phyloP scores from a whole-genome alignment of 306 rosid species.

The Castanea sativa region DNA sequence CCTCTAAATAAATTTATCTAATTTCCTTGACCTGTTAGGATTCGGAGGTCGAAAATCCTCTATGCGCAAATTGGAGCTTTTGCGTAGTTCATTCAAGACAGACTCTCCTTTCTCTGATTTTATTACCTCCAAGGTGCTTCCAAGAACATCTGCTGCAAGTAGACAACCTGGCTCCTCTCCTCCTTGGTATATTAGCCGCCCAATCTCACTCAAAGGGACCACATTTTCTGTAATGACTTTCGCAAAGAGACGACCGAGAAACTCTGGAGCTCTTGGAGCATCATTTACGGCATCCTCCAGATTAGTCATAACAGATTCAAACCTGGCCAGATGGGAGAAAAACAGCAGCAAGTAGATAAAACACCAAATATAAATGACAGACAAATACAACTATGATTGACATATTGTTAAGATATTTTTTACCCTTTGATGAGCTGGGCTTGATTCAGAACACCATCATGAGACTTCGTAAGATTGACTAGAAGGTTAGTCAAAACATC shows the following conservation, averaged over 20 bases:
- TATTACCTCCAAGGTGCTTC: constrained; percentile 62
- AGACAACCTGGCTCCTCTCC: constrained; percentile 81
- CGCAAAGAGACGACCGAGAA: constrained; percentile 65
- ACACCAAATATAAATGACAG: background rate
- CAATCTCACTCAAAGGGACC: constrained; percentile 60
- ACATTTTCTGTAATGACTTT: constrained; percentile 47
- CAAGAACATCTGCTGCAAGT: constrained; percentile 81
- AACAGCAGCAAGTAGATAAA: background rate
- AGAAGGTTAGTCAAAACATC: constrained; percentile 69
- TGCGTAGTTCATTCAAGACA: constrained; percentile 38
- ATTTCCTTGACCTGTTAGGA: constrained; percentile 48
- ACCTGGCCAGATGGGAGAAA: constrained; percentile 41
- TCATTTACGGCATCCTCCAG: constrained; percentile 87
- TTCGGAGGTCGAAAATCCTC: constrained; percentile 65
- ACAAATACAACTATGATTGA: background rate
- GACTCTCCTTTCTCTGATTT: constrained; percentile 58
- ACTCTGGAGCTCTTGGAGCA: constrained; percentile 86
- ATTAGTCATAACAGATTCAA: constrained; percentile 54
- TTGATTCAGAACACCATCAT: constrained; percentile 50
- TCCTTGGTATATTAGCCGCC: constrained; percentile 48
- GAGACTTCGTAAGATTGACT: constrained; percentile 55
- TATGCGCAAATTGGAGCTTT: constrained; percentile 51
- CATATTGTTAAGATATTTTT: constrained; percentile 9
- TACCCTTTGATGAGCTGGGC: constrained; percentile 77
- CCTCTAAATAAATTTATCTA: constrained; percentile 71